Evolutionary conservation across 2,329 filamentous ascomycete genomes (phyloP).

Genomic region (Alternaria brassicicola): DNA sequence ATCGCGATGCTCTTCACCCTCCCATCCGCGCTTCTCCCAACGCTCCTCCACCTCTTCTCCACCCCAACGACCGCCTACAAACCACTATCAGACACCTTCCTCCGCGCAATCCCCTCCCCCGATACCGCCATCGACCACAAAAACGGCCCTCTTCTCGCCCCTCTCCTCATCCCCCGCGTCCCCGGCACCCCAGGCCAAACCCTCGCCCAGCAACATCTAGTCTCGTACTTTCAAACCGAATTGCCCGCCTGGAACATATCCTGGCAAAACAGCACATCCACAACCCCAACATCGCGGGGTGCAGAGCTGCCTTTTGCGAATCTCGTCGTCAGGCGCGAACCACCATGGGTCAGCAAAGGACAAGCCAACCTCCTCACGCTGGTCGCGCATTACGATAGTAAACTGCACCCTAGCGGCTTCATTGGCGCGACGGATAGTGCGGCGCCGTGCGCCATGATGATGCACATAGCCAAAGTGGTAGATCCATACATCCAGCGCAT

Average conservation of each 20-base stretch:
- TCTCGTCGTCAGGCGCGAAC: conserved; percentile 84
- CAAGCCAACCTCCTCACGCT: conserved; percentile 82
- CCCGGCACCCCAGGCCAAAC: conserved; percentile 80
- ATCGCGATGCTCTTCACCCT: conserved; percentile 23
- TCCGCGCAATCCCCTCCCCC: conserved; percentile 73
- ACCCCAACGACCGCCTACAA: conserved; percentile 56
- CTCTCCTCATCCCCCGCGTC: conserved; percentile 86
- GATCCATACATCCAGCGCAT: conserved; percentile 80
- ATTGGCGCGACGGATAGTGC: conserved; percentile 94
- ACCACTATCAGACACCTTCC: conserved; percentile 73
- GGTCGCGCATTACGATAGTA: conserved; percentile 93
- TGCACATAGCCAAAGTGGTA: conserved; percentile 82
- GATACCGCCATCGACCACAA: conserved; percentile 78
- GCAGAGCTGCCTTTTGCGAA: conserved; percentile 82
- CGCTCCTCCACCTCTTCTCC: conserved; percentile 19
- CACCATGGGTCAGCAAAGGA: conserved; percentile 76
- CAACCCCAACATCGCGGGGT: conserved; percentile 75
- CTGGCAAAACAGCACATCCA: conserved; percentile 89
- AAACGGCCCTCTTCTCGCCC: conserved; percentile 76
- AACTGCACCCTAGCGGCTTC: conserved; percentile 80
- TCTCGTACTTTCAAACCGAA: conserved; percentile 75
- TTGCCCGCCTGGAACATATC: conserved; percentile 80
- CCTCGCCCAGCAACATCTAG: conserved; percentile 79
- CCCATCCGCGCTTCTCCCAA: conserved; percentile 4
- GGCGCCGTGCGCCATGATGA: conserved; percentile 89